phyloP scores from a whole-genome alignment of 2,329 filamentous ascomycete genomes.

The Fusarium hainanense region DNA sequence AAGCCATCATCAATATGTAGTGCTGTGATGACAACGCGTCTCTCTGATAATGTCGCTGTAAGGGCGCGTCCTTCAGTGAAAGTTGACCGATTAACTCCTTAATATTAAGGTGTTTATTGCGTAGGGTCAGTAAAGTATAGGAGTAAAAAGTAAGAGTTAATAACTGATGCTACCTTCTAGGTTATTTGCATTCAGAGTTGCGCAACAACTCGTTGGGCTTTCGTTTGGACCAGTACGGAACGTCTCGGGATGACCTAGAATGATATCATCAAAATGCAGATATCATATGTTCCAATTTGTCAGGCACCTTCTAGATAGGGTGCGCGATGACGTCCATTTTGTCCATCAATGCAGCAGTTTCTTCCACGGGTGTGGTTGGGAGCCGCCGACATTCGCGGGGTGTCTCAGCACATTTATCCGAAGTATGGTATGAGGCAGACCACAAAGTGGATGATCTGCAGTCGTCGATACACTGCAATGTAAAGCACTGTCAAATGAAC shows the following conservation, averaged over 20 bases:
- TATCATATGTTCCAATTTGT: background rate
- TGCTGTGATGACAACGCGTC: background rate
- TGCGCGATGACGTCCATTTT: background rate
- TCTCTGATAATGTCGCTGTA: background rate
- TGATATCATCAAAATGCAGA: background rate
- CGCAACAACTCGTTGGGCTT: background rate
- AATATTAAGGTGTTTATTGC: background rate
- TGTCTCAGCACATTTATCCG: background rate
- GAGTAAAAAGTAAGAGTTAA: background rate
- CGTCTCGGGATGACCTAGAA: background rate
- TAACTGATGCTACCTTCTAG: background rate
- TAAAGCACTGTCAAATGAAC: background rate
- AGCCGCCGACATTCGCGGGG: background rate
- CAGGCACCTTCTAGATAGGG: background rate
- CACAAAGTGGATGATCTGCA: background rate
- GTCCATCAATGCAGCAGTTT: background rate
- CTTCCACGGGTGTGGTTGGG: background rate
- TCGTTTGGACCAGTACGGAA: background rate
- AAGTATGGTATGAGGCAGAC: background rate
- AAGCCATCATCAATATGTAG: background rate
- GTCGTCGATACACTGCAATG: background rate
- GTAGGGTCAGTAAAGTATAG: background rate
- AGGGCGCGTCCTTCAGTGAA: background rate
- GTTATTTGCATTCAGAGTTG: background rate
- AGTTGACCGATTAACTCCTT: background rate